phyloP scores from a whole-genome alignment of 2,329 filamentous ascomycete species.

The Fusarium sp. region DNA sequence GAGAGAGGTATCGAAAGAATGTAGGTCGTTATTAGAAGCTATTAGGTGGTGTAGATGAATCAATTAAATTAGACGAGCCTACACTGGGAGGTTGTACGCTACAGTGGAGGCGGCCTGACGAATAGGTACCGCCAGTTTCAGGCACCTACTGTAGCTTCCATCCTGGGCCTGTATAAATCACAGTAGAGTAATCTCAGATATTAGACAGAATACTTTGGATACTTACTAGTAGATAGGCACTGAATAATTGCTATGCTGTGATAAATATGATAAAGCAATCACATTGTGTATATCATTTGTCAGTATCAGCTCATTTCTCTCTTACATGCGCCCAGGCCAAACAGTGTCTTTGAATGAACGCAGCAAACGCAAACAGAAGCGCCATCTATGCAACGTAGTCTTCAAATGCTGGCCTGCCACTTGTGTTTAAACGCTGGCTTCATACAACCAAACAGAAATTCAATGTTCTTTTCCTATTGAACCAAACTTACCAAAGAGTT shows the following conservation, averaged over 20 bases:
- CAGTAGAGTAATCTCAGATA: neutral
- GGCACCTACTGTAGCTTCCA: neutral
- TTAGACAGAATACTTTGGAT: no score
- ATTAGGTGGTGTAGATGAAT: neutral
- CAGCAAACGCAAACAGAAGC: neutral
- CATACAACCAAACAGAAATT: neutral
- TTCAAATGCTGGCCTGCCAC: neutral
- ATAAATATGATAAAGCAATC: neutral
- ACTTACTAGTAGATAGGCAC: no score
- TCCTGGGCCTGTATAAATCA: neutral
- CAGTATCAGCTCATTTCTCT: neutral
- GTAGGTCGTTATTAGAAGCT: neutral
- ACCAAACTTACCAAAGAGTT: neutral
- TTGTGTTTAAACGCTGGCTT: neutral
- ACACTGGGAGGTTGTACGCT: constrained; percentile 1
- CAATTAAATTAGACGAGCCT: neutral
- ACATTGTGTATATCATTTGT: neutral
- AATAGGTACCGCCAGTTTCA: neutral
- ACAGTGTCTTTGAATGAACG: neutral
- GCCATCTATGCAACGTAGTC: neutral
- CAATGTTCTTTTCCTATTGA: neutral
- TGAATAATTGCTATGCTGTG: no score
- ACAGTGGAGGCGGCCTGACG: constrained; percentile 11
- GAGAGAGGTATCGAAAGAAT: neutral
- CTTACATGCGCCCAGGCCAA: neutral